Base-by-base conservation (phyloP, 805 yeast species). In the Clavispora carvajalis region DNA sequence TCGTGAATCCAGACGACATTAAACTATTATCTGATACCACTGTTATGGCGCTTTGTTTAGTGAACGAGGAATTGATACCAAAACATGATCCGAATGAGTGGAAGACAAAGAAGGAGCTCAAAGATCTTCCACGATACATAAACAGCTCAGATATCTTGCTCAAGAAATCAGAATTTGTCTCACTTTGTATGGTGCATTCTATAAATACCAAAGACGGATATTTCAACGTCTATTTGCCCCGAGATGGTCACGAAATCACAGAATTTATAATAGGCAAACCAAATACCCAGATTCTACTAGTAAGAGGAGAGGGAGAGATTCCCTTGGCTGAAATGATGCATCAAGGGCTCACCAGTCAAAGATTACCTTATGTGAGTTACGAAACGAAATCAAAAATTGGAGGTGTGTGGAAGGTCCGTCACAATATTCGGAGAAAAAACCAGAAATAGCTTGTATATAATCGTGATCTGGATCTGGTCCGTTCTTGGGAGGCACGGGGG, bases 141-240 rank as follows among this genome's bases (percentile, higher is more conserved):
- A 8, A 19, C 10, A 21, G 18, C 6, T 33, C 36, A 4, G 25
- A 16, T 11, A 10, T 19, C 5, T 15, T 26, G 12, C 24, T 3
- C 4, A n/a, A 17, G 3, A 38, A 39, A 13, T 21, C 31, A 11
- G 41, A 50, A 3, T 79, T 74, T 45, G 48, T 69, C 15, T 82
- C 85, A 0, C 58, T 83, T 24, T 79, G 76, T 1, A 63, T 86
- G 36, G 67, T 87, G 0, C 96, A 88, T 53, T 82, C 91, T 1
- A 60, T 86, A 10, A 73, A 81, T 48, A 42, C 46, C 0, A 41
- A 45, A 0, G 52, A 60, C 1, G 53, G 63, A 8, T 46, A 62
- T 12, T 51, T 85, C 33, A 79, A 83, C 42, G 37, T 87, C 1
- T 80, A 84, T 49, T 62, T 83, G 0, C 88, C 87, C 0, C 54